Evolutionary conservation across 139 green algal species (phyloP).

Genomic region (Picochlorum costavermella): DNA sequence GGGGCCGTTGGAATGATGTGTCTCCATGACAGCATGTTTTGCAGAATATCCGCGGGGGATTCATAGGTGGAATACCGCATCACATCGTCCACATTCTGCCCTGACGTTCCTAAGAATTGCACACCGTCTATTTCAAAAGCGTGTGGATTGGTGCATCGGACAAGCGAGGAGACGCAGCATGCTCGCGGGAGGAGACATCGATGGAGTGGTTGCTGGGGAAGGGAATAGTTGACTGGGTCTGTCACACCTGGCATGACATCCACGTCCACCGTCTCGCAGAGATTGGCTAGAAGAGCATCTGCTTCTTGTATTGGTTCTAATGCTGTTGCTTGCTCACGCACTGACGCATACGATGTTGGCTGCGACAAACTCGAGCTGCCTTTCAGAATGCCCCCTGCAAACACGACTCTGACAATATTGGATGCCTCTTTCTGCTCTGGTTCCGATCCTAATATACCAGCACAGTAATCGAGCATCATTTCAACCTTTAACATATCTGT

Average conservation of each 20-base stretch:
- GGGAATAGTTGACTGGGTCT: conserved; percentile 82
- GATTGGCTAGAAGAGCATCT: conserved; percentile 59
- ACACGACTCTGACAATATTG: conserved; percentile 59
- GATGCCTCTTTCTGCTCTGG: conserved; percentile 44
- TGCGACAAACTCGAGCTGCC: conserved; percentile 35
- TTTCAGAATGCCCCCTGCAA: conserved; percentile 53
- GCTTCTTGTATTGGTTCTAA: conserved; percentile 49
- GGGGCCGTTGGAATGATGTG: conserved; percentile 89
- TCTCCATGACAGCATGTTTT: conserved; percentile 63
- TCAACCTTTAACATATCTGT: conserved; percentile 30
- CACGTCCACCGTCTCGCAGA: conserved; percentile 69
- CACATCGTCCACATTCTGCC: conserved; percentile 87
- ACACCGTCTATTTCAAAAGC: conserved; percentile 70
- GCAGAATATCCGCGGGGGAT: conserved; percentile 57
- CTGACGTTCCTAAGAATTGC: conserved; percentile 78
- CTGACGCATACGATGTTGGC: conserved; percentile 41
- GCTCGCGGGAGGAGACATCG: conserved; percentile 68
- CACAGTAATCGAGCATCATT: conserved; percentile 77
- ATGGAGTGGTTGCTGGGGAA: conserved; percentile 97
- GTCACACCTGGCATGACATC: conserved; percentile 90
- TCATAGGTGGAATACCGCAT: conserved; percentile 38
- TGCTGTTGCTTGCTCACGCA: conserved; percentile 41
- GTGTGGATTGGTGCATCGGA: conserved; percentile 84
- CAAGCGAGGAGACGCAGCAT: conserved; percentile 34
- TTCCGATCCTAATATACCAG: conserved; percentile 63